Percentiles rank a stretch among this genome's conserved stretches.
Evolutionary conservation across 208 protist species (phyloP).

Genomic region (Crithidia bombi): DNA sequence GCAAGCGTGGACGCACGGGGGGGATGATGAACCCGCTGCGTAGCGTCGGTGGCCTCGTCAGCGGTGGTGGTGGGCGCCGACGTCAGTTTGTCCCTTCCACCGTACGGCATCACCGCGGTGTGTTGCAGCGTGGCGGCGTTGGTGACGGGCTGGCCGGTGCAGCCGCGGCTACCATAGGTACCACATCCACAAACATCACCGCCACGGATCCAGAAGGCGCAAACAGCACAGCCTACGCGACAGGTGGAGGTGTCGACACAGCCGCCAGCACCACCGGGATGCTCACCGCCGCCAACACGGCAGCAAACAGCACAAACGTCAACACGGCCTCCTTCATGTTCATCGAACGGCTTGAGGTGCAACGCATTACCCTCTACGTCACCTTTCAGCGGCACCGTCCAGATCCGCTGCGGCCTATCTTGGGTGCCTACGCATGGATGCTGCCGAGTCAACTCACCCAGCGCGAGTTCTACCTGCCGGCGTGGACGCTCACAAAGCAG

Average conservation of each 20-base stretch:
- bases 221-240: not conserved
- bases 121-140: conserved; percentile 11
- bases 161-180: not conserved
- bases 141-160: conserved; percentile 15
- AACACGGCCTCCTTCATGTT: conserved; percentile 43
- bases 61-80: not conserved
- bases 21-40: not conserved
- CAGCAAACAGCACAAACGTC: conserved; percentile 4
- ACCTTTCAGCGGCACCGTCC: conserved; percentile 62
- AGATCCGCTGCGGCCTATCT: conserved; percentile 62
- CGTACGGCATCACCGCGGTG: conserved; percentile 26
- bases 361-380: conserved; percentile 59
- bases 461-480: conserved; percentile 54
- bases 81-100: conserved; percentile 21
- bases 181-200: not conserved
- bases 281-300: not conserved
- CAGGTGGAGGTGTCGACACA: not conserved
- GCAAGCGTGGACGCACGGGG: not conserved
- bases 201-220: not conserved
- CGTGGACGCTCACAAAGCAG: conserved; percentile 44
- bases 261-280: not conserved
- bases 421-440: conserved; percentile 80
- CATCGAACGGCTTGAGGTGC: conserved; percentile 53
- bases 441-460: conserved; percentile 60
- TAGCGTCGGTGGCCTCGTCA: not conserved